Evolutionary conservation across 257 asterid genomes (phyloP).

Genomic region (Solanum phureja): DNA sequence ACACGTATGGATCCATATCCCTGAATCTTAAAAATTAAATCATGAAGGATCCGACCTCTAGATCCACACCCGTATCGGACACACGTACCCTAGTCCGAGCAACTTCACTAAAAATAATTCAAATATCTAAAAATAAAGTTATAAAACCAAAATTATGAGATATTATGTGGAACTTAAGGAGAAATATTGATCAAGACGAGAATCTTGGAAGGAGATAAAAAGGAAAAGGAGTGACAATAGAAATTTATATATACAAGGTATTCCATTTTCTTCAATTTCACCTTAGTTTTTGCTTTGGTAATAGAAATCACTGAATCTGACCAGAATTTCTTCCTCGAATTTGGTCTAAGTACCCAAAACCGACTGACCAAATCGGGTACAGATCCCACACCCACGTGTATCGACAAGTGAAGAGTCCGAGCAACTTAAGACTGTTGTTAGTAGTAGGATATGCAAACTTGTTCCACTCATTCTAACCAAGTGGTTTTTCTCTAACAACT

Average conservation of each 20-base stretch:
- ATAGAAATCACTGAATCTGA: neutral
- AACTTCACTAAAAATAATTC: neutral
- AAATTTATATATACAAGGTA: neutral
- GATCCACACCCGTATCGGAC: neutral
- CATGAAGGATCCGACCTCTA: neutral
- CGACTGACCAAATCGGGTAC: neutral
- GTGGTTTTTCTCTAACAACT: neutral
- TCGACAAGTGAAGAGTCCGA: neutral
- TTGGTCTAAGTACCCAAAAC: neutral
- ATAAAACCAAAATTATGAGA: neutral
- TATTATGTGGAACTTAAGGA: neutral
- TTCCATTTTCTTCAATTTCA: neutral
- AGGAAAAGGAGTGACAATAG: neutral
- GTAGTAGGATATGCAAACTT: neutral
- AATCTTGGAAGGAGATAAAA: neutral
- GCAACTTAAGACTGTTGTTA: neutral
- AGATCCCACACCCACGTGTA: neutral
- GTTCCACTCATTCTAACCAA: neutral
- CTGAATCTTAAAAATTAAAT: neutral
- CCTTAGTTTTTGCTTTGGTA: neutral
- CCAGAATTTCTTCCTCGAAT: neutral
- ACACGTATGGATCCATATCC: neutral
- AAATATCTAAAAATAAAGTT: neutral
- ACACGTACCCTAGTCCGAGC: neutral
- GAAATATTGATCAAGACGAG: neutral